These are phyloP conservation scores for Claviceps fusiformis DNA, from an alignment of 2,329 filamentous ascomycete species.

Conservation along the genomic window DNA sequence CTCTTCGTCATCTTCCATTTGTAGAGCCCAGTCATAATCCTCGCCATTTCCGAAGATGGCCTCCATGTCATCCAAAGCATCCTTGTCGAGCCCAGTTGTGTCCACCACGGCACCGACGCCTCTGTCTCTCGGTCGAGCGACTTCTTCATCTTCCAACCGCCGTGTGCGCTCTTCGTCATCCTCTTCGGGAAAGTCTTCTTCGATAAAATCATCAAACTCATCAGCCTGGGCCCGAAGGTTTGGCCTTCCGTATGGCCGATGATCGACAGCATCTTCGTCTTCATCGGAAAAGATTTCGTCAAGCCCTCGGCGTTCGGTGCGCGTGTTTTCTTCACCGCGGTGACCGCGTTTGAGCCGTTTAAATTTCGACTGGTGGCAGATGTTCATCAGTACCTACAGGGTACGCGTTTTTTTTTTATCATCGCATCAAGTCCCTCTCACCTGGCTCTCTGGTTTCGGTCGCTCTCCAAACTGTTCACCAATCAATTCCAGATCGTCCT, in stretches of 20 bases:
- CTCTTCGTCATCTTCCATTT: conserved; percentile 76
- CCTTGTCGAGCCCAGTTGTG: conserved; percentile 76
- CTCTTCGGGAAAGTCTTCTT: conserved; percentile 84
- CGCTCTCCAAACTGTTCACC: conserved; percentile 59
- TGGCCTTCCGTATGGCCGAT: conserved; percentile 35
- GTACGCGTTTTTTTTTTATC: too few relatives aligned
- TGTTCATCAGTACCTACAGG: neutral
- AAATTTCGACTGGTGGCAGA: conserved; percentile 58
- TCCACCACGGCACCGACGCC: conserved; percentile 60
- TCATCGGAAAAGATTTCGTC: conserved; percentile 94
- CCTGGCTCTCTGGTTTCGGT: conserved; percentile 54
- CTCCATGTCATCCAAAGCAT: conserved; percentile 89
- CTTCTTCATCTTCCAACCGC: conserved; percentile 74
- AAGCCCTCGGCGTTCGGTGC: conserved; percentile 55
- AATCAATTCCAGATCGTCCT: conserved; percentile 92
- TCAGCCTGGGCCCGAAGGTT: conserved; percentile 51
- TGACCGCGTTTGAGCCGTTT: conserved; percentile 93
- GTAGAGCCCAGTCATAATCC: conserved; percentile 90
- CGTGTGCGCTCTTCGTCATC: conserved; percentile 67
- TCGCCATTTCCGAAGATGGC: conserved; percentile 91
- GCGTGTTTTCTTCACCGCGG: conserved; percentile 55
- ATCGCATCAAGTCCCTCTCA: conserved; percentile 25
- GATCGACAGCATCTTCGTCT: conserved; percentile 58
- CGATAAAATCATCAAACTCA: conserved; percentile 92
- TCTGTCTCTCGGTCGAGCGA: conserved; percentile 64